Evolutionary conservation across 2,329 filamentous ascomycete species (phyloP).

Genomic region (Calonectria multiphialidica): DNA sequence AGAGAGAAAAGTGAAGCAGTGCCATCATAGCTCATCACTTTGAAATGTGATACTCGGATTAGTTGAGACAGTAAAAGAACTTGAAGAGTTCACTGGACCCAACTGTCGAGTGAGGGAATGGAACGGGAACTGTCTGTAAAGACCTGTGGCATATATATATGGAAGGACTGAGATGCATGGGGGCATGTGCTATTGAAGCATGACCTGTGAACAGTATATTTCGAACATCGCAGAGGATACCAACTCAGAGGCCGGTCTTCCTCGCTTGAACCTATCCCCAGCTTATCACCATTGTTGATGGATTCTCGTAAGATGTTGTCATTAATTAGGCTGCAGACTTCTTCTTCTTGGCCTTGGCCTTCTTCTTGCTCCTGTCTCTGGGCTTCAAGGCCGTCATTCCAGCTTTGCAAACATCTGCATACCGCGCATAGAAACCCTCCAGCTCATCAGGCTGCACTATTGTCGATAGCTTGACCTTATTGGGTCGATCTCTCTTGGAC

Average conservation of each 20-base stretch:
- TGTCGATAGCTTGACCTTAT: constrained; percentile 83
- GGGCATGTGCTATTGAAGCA: background rate
- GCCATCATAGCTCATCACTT: too few species aligned
- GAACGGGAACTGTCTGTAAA: too few species aligned
- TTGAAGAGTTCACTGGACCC: too few species aligned
- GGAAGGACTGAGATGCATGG: too few species aligned
- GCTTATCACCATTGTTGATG: background rate
- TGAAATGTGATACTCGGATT: too few species aligned
- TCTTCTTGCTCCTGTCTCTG: constrained; percentile 89
- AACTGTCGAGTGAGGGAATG: too few species aligned
- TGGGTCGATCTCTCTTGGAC: constrained; percentile 65
- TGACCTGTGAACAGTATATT: background rate
- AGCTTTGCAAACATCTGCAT: constrained; percentile 90
- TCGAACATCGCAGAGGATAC: background rate
- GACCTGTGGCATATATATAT: too few species aligned
- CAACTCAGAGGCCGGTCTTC: background rate
- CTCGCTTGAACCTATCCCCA: background rate
- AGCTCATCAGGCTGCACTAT: constrained; percentile 82
- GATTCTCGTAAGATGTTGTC: background rate
- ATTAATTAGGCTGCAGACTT: constrained; percentile 51
- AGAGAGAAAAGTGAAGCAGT: too few species aligned
- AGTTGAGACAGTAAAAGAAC: too few species aligned
- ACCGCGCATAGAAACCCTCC: constrained; percentile 84
- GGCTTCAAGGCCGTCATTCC: constrained; percentile 94
- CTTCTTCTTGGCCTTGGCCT: constrained; percentile 82